phyloP scores from a whole-genome alignment of 495 filamentous ascomycete genomes.

The Sphaerosporella brunnea region DNA sequence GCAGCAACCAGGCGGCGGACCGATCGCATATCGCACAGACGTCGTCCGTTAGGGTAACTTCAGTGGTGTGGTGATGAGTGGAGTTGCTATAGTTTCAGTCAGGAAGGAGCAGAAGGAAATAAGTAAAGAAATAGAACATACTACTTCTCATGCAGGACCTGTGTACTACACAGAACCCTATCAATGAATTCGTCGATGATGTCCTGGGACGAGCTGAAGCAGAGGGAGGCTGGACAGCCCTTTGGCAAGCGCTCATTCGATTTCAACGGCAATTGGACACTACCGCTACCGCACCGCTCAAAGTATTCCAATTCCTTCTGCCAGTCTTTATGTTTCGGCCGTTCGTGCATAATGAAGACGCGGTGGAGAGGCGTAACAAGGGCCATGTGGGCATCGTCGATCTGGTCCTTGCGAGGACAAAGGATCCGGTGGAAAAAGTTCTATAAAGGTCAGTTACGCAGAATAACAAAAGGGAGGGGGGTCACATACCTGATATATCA shows the following conservation, averaged over 20 bases:
- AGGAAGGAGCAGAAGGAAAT: not conserved
- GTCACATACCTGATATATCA: conserved; percentile 2
- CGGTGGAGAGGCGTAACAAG: conserved; percentile 1
- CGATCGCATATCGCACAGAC: not conserved
- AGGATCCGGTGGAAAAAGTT: conserved; percentile 6
- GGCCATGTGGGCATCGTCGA: not conserved
- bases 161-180: not conserved
- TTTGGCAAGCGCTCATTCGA: not conserved
- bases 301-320: not conserved
- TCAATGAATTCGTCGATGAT: conserved; percentile 2
- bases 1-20: not conserved
- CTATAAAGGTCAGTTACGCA: not conserved
- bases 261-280: not conserved
- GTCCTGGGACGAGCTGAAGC: not conserved
- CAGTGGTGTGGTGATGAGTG: conserved; percentile 1
- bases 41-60: not conserved
- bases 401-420: conserved; percentile 2
- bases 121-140: not conserved
- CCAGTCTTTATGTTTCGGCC: not conserved
- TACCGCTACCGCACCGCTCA: not conserved
- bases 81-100: too few relatives aligned
- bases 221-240: conserved; percentile 2
- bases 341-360: conserved; percentile 3
- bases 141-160: conserved; percentile 4
- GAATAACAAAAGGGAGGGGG: too few relatives aligned